Conservation (phyloP, 306 rosid genomes). For the Cucumis melo region DNA sequence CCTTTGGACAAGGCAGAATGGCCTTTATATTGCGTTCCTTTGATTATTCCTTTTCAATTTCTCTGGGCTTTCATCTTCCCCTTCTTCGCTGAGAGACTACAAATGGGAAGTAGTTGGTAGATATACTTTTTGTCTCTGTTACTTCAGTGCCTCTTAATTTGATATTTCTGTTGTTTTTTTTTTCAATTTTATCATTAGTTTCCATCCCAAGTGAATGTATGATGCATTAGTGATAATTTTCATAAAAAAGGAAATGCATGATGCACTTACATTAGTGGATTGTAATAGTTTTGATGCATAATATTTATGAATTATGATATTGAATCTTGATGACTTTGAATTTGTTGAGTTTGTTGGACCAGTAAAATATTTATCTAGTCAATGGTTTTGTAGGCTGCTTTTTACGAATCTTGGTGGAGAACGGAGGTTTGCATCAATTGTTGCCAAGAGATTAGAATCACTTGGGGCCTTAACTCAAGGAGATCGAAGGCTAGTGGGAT, state of each 20-base stretch:
- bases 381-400: conserved; percentile 54
- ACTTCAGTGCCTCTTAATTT: background rate
- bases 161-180: background rate
- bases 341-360: background rate
- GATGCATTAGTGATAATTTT: background rate
- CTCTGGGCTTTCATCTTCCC: background rate
- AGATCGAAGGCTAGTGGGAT: conserved; percentile 74
- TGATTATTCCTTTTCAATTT: background rate
- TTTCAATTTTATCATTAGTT: background rate
- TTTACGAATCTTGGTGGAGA: conserved; percentile 96
- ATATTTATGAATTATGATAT: background rate
- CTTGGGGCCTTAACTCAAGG: conserved; percentile 99
- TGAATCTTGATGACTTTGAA: background rate
- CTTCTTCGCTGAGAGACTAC: background rate
- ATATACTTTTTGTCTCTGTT: background rate
- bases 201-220: background rate
- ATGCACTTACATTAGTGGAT: background rate
- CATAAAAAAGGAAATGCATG: background rate
- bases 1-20: background rate
- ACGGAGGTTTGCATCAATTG: conserved; percentile 94
- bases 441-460: conserved; percentile 92
- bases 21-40: background rate
- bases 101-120: background rate
- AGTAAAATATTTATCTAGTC: background rate
- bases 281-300: background rate